A percentile compares a stretch with the other conserved stretches of the same genome.
phyloP scores from a whole-genome alignment of 1,284 basidiomycete genomes.

The Austroboletus niveus region DNA sequence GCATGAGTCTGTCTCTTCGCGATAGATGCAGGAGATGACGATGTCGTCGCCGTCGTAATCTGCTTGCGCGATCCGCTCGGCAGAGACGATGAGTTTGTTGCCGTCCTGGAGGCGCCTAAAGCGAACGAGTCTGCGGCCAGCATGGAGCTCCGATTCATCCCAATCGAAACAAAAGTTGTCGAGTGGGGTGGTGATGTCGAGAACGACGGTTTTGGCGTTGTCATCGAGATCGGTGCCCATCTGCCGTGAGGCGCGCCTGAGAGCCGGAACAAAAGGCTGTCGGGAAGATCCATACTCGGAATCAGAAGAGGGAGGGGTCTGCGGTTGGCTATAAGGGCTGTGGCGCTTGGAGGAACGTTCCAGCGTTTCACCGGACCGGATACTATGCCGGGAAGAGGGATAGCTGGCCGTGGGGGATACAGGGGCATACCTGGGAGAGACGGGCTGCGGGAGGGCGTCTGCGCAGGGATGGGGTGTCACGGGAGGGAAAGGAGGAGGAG shows the following conservation, averaged over 20 bases:
- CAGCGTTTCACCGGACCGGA: slow-evolving; percentile 7
- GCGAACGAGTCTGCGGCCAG: slow-evolving; percentile 68
- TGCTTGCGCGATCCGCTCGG: slow-evolving; percentile 57
- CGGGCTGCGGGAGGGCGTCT: background rate
- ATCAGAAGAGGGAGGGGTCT: slow-evolving; percentile 30
- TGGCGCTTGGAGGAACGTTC: slow-evolving; percentile 25
- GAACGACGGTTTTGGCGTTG: slow-evolving; percentile 48
- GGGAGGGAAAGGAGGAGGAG: background rate
- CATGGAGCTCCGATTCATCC: slow-evolving; percentile 54
- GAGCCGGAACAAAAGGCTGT: slow-evolving; percentile 11
- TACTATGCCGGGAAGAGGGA: slow-evolving; percentile 1
- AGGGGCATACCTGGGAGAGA: slow-evolving; percentile 2
- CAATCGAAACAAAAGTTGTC: slow-evolving; percentile 53
- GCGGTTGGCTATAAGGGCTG: slow-evolving; percentile 33
- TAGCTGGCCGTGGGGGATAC: background rate
- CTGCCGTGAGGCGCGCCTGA: slow-evolving; percentile 28
- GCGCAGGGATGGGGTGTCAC: slow-evolving; percentile 2
- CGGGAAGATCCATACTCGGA: slow-evolving; percentile 24
- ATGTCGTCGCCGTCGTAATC: slow-evolving; percentile 56
- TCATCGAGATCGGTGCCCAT: slow-evolving; percentile 27
- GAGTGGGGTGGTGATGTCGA: slow-evolving; percentile 57
- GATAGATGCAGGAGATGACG: slow-evolving; percentile 89
- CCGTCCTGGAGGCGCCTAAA: slow-evolving; percentile 65
- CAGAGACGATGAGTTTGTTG: slow-evolving; percentile 60
- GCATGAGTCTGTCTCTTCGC: slow-evolving; percentile 74